A percentile compares a stretch with the other conserved stretches of the same genome.
Conservation (phyloP, 164 flowering plant genomes). For the Magnolia kwangsiensis region DNA sequence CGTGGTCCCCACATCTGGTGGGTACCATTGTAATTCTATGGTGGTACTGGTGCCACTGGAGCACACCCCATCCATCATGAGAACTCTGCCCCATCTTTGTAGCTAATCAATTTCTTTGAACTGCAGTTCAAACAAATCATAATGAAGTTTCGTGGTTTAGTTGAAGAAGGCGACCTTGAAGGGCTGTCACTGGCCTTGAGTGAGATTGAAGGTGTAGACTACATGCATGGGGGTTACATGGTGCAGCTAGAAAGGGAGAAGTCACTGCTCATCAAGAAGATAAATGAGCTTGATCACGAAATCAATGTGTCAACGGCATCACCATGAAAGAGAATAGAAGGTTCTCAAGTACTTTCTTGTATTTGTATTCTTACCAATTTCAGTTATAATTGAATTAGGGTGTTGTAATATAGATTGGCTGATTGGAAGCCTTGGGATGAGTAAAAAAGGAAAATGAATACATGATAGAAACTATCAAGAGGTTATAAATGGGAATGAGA, state of each 20-base stretch:
- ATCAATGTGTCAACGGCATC: constrained; percentile 29
- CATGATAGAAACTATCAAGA: not conserved
- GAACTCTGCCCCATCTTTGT: no score
- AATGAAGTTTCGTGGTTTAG: constrained; percentile 40
- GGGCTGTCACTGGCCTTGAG: constrained; percentile 43
- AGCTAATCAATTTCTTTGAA: not conserved
- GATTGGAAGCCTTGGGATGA: not conserved
- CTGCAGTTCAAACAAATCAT: constrained; percentile 61
- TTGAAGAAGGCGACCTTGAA: constrained; percentile 57
- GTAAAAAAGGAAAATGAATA: not conserved
- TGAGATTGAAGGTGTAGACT: constrained; percentile 67
- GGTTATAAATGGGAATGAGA: not conserved
- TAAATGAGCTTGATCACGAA: constrained; percentile 74
- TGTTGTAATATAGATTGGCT: not conserved
- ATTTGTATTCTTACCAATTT: not conserved
- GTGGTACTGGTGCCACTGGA: no score
- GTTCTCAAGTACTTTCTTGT: not conserved
- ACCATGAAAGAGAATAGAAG: constrained; percentile 17
- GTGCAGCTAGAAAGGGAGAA: constrained; percentile 84
- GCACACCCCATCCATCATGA: no score
- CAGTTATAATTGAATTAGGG: not conserved
- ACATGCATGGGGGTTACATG: constrained; percentile 62
- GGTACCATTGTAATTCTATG: no score
- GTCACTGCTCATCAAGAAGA: constrained; percentile 65
- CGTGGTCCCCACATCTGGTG: no score